Evolutionary conservation across 768 basidiomycete genomes (phyloP).

Genomic region (Suillus spraguei): DNA sequence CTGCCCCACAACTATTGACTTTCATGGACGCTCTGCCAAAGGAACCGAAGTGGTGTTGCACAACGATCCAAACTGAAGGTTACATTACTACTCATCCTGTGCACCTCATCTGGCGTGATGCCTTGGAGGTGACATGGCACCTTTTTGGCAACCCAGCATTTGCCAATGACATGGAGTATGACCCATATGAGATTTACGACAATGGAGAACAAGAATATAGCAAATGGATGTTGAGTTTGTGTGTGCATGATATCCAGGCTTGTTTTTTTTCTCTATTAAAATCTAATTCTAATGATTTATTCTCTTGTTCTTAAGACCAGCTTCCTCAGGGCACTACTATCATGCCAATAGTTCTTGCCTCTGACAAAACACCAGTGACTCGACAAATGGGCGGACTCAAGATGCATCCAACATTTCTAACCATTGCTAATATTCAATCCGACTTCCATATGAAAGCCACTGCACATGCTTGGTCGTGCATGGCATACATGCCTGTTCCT

Average conservation of each 20-base stretch:
- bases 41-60: conserved; percentile 25
- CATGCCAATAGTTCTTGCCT: conserved; percentile 30
- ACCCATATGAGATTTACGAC: conserved; percentile 19
- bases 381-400: conserved; percentile 29
- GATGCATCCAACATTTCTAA: conserved; percentile 33
- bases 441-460: conserved; percentile 22
- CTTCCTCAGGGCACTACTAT: conserved; percentile 29
- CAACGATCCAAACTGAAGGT: conserved; percentile 1
- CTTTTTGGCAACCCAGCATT: conserved; percentile 28
- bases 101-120: conserved; percentile 27
- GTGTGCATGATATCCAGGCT: conserved; percentile 27
- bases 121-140: conserved; percentile 23
- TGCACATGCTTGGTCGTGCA: conserved; percentile 8
- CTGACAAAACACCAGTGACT: conserved; percentile 37
- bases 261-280: neutral
- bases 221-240: conserved; percentile 25
- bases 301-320: conserved; percentile 14
- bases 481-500: neutral
- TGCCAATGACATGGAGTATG: conserved; percentile 22
- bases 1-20: conserved; percentile 20
- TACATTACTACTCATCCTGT: conserved; percentile 20
- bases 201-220: conserved; percentile 17
- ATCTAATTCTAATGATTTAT: neutral
- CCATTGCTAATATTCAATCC: conserved; percentile 32
- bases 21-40: conserved; percentile 21